phyloP scores from a whole-genome alignment of 2,329 filamentous ascomycete genomes.

The Neopestalotiopsis clavispora region DNA sequence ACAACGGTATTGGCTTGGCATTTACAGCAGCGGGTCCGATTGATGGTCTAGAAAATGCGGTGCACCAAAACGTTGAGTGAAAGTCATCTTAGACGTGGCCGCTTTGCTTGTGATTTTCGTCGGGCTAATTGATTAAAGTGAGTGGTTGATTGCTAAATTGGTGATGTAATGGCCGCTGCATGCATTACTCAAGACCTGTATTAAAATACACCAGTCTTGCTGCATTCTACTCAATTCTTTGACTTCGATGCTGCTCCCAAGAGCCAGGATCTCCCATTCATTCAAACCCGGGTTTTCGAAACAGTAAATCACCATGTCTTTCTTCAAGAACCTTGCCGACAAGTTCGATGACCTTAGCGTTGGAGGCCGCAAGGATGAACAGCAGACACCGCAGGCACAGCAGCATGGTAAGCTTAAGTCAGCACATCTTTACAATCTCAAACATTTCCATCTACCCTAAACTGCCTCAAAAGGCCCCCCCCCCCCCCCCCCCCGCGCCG shows the following conservation, averaged over 20 bases:
- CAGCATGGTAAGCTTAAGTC: slow-evolving; percentile 12
- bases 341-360: slow-evolving; percentile 35
- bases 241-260: background rate
- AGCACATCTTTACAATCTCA: background rate
- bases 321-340: slow-evolving; percentile 35
- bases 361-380: slow-evolving; percentile 30
- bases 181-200: background rate
- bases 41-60: background rate
- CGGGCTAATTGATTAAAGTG: background rate
- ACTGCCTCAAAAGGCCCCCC: background rate
- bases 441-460: background rate
- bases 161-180: background rate
- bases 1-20: slow-evolving; percentile 8
- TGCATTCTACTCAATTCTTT: background rate
- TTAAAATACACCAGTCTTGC: background rate
- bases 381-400: slow-evolving; percentile 16
- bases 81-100: background rate
- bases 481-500: too few relatives aligned
- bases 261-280: background rate
- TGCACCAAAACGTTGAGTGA: slow-evolving; percentile 2
- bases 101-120: background rate
- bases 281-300: background rate
- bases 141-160: background rate
- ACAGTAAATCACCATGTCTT: slow-evolving; percentile 30
- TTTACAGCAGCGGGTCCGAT: background rate